phyloP scores from a whole-genome alignment of 176 grass and related monocot genomes.

The Dactylis glomerata region DNA sequence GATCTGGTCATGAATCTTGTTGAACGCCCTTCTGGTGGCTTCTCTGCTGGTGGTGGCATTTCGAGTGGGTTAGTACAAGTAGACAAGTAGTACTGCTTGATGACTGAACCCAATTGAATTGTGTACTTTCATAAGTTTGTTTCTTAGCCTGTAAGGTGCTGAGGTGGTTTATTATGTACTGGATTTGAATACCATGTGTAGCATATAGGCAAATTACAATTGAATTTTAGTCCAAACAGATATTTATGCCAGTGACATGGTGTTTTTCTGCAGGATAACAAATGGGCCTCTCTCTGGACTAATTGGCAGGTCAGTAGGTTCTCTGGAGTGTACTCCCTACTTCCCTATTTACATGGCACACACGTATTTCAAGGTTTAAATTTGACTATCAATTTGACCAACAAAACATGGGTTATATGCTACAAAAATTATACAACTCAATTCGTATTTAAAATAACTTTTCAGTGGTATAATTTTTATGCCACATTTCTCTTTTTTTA shows the following conservation, averaged over 20 bases:
- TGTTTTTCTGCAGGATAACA: conserved; percentile 75
- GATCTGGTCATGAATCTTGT: conserved; percentile 99
- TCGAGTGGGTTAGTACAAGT: conserved; percentile 83
- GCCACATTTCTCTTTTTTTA: too few relatives aligned
- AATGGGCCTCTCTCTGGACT: conserved; percentile 97
- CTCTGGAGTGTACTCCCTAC: background rate
- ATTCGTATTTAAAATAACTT: too few relatives aligned
- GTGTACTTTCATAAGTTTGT: conserved; percentile 6
- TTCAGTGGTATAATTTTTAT: too few relatives aligned
- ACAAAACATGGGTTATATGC: too few relatives aligned
- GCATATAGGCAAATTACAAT: background rate
- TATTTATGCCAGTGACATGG: background rate
- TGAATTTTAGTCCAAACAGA: background rate
- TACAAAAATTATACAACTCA: too few relatives aligned
- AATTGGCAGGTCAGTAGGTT: conserved; percentile 79
- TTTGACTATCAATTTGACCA: too few relatives aligned
- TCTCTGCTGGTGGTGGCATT: conserved; percentile 98
- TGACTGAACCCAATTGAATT: conserved; percentile 4
- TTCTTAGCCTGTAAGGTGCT: conserved; percentile 6
- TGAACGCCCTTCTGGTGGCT: conserved; percentile 92
- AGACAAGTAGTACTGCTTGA: background rate
- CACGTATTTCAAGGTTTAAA: too few relatives aligned
- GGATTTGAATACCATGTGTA: background rate
- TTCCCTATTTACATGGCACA: too few relatives aligned
- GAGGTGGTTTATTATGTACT: background rate